Evolutionary conservation across 2,329 filamentous ascomycete species (phyloP).

Genomic region (Fusarium subtropicale): DNA sequence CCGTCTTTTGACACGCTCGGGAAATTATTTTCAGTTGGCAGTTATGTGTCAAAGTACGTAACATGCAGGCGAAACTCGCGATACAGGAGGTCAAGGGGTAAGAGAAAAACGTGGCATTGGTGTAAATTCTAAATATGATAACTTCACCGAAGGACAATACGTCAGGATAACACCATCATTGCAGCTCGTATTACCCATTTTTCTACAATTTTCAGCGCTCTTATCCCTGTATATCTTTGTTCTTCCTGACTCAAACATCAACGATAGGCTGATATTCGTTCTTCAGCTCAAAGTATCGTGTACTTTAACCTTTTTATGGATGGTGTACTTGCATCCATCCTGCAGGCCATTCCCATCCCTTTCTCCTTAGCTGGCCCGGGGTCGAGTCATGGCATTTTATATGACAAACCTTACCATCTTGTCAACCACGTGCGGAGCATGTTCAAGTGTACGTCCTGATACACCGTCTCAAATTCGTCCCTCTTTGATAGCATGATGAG

Average conservation of each 20-base stretch:
- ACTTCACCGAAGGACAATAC: conserved; percentile 9
- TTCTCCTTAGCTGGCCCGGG: conserved; percentile 7
- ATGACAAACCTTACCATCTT: conserved; percentile 37
- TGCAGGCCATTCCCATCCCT: not conserved
- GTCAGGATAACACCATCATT: conserved; percentile 14
- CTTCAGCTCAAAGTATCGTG: conserved; percentile 17
- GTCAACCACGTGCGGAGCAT: conserved; percentile 42
- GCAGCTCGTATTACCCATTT: conserved; percentile 21
- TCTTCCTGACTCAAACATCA: conserved; percentile 31
- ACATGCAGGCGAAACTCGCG: conserved; percentile 33
- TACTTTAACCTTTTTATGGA: conserved; percentile 20
- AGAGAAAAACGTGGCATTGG: conserved; percentile 14
- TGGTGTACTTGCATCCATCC: conserved; percentile 4
- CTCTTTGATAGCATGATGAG: conserved; percentile 26
- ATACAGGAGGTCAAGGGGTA: conserved; percentile 31
- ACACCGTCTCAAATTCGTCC: conserved; percentile 40
- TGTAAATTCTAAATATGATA: conserved; percentile 16
- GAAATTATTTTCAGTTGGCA: conserved; percentile 6
- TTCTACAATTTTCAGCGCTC: conserved; percentile 14
- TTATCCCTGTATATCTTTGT: conserved; percentile 15
- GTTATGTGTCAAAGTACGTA: conserved; percentile 5
- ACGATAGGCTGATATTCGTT: conserved; percentile 13
- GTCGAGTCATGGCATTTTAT: conserved; percentile 22
- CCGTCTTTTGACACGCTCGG: conserved; percentile 26
- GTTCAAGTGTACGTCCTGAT: conserved; percentile 38